Percentiles rank a stretch among this genome's conserved stretches.
These are phyloP conservation scores for Schizochytrium sp. DNA, from an alignment of 108 stramenopile species.

Conservation along the genomic window DNA sequence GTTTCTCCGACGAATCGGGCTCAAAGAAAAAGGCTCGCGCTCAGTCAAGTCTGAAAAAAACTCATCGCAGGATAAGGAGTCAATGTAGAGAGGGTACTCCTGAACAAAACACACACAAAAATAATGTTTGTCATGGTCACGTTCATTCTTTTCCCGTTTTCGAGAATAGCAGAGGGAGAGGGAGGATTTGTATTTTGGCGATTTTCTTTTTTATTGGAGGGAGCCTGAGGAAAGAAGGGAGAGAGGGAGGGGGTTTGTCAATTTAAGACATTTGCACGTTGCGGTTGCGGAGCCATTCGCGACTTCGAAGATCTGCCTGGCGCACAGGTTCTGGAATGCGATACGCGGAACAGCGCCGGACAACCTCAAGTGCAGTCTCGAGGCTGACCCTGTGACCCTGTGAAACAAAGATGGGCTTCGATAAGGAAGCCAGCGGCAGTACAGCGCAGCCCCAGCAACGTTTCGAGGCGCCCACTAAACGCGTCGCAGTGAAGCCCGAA, in stretches of 20 bases:
- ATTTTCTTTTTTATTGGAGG: too few species aligned
- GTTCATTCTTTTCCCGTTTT: too few species aligned
- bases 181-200: too few species aligned
- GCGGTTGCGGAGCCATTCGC: neutral
- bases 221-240: too few species aligned
- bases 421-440: neutral
- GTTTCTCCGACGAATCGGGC: neutral
- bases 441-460: slow-evolving; percentile 24
- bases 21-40: neutral
- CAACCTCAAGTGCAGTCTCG: neutral
- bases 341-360: neutral
- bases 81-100: neutral
- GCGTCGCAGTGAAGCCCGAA: neutral
- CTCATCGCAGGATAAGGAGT: neutral
- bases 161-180: too few species aligned
- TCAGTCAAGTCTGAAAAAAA: neutral
- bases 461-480: slow-evolving; percentile 20
- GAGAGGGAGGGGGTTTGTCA: too few species aligned
- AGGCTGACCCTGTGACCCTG: slow-evolving; percentile 32
- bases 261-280: too few species aligned
- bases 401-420: slow-evolving; percentile 32
- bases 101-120: too few species aligned
- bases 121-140: too few species aligned
- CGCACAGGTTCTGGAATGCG: slow-evolving; percentile 21
- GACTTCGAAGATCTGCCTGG: slow-evolving; percentile 1